These are phyloP conservation scores for Aquilaria malaccensis DNA, from an alignment of 345 rosid species.

Conservation along the genomic window DNA sequence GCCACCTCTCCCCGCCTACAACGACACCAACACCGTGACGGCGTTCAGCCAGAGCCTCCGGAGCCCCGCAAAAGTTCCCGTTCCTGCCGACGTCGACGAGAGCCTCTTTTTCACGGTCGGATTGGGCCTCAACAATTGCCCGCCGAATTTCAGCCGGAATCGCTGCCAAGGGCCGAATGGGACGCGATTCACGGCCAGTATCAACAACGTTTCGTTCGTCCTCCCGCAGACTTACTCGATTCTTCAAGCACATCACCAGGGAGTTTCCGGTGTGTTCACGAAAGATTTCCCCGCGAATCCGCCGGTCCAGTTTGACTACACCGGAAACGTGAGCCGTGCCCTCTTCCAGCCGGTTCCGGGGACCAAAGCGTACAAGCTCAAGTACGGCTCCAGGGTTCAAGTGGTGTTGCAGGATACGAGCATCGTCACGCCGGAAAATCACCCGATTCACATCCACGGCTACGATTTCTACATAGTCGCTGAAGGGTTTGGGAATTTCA, in stretches of 20 bases:
- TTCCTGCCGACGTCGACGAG: conserved; percentile 59
- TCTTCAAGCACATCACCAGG: conserved; percentile 53
- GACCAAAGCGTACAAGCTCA: conserved; percentile 53
- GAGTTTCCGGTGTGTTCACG: conserved; percentile 61
- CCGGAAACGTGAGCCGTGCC: conserved; percentile 62
- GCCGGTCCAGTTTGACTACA: conserved; percentile 53
- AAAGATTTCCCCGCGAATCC: conserved; percentile 73
- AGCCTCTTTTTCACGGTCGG: conserved; percentile 58
- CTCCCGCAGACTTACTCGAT: conserved; percentile 55
- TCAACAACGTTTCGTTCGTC: conserved; percentile 72
- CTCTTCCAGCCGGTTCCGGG: conserved; percentile 59
- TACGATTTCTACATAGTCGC: conserved; percentile 77
- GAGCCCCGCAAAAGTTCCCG: conserved; percentile 41
- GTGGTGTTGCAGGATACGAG: conserved; percentile 70
- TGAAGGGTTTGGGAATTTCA: conserved; percentile 76
- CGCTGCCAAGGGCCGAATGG: conserved; percentile 78
- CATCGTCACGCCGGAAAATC: conserved; percentile 71
- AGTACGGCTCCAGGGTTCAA: conserved; percentile 63
- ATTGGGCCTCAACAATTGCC: conserved; percentile 61
- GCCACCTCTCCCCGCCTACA: conserved; percentile 52
- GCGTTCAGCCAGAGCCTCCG: conserved; percentile 37
- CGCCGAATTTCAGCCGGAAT: conserved; percentile 27
- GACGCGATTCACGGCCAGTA: conserved; percentile 72
- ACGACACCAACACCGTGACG: conserved; percentile 63
- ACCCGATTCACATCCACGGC: conserved; percentile 84